Evolutionary conservation across 352 stramenopile genomes (phyloP).

Genomic region (Phytophthora capsici): DNA sequence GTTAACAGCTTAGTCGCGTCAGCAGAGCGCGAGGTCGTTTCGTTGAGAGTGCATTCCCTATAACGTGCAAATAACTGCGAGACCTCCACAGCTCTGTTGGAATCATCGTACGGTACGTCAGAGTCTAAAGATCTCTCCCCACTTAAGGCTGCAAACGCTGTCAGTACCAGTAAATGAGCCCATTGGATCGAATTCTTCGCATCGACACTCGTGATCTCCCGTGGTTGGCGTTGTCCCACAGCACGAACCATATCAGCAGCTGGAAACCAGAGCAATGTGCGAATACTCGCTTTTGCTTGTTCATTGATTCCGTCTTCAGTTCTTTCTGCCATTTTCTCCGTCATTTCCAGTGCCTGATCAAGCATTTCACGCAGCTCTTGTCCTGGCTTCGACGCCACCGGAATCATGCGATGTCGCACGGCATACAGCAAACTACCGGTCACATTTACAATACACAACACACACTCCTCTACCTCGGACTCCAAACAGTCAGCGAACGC

Average conservation of each 20-base stretch:
- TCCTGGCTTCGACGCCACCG: slow-evolving; percentile 24
- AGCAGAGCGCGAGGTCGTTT: slow-evolving; percentile 16
- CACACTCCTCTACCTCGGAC: slow-evolving; percentile 47
- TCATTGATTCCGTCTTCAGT: slow-evolving; percentile 3
- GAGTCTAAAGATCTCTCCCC: background rate
- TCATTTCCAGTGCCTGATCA: slow-evolving; percentile 42
- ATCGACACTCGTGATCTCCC: slow-evolving; percentile 1
- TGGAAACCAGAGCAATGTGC: slow-evolving; percentile 49
- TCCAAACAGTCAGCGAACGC: slow-evolving; percentile 33
- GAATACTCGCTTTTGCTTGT: slow-evolving; percentile 17
- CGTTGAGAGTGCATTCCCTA: slow-evolving; percentile 35
- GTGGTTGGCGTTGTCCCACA: slow-evolving; percentile 41
- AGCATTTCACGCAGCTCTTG: slow-evolving; percentile 40
- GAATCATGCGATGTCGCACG: slow-evolving; percentile 4
- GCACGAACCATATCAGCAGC: slow-evolving; percentile 49
- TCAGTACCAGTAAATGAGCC: slow-evolving; percentile 47
- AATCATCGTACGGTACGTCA: slow-evolving; percentile 17
- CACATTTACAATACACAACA: slow-evolving; percentile 50
- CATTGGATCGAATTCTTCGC: slow-evolving; percentile 39
- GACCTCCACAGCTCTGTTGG: slow-evolving; percentile 26
- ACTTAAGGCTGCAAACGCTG: slow-evolving; percentile 31
- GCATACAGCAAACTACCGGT: slow-evolving; percentile 41
- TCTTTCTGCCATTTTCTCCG: slow-evolving; percentile 31
- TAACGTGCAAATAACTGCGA: slow-evolving; percentile 49
- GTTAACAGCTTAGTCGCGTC: slow-evolving; percentile 36